These are phyloP conservation scores for Suillus hirtellus DNA, from an alignment of 768 basidiomycete species.

Conservation along the genomic window DNA sequence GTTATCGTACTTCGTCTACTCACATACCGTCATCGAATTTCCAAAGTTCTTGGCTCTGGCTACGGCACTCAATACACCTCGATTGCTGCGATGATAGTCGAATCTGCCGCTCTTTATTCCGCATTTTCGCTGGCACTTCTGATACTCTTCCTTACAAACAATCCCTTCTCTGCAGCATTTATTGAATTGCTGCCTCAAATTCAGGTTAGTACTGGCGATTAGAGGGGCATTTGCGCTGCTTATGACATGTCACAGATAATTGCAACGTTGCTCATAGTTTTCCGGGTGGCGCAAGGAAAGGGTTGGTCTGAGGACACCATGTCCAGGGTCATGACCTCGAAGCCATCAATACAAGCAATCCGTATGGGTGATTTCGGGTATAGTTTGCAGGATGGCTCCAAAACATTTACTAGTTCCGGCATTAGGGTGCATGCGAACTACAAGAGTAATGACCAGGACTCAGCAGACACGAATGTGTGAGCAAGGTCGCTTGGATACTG, in stretches of 20 bases:
- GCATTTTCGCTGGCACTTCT: slow-evolving; percentile 31
- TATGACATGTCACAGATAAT: slow-evolving; percentile 23
- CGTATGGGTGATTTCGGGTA: neutral
- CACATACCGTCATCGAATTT: slow-evolving; percentile 16
- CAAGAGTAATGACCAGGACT: neutral
- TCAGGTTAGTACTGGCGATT: slow-evolving; percentile 23
- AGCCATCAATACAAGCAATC: neutral
- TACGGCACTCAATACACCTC: slow-evolving; percentile 31
- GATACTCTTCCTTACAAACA: slow-evolving; percentile 24
- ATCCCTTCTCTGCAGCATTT: slow-evolving; percentile 29
- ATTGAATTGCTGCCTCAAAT: slow-evolving; percentile 29
- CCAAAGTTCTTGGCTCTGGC: slow-evolving; percentile 22
- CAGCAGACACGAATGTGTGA: neutral
- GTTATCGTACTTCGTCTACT: slow-evolving; percentile 33
- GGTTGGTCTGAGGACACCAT: slow-evolving; percentile 22
- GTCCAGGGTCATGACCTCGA: neutral
- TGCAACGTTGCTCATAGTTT: slow-evolving; percentile 31
- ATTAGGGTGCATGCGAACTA: neutral
- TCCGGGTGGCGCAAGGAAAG: slow-evolving; percentile 31
- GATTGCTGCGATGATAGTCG: slow-evolving; percentile 36
- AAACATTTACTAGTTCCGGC: neutral
- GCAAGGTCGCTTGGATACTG: neutral
- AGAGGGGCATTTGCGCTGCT: too few species aligned
- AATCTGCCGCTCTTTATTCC: slow-evolving; percentile 35
- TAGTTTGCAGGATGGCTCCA: neutral